Conservation (phyloP, 345 rosid species). For the Gossypium longicalyx region DNA sequence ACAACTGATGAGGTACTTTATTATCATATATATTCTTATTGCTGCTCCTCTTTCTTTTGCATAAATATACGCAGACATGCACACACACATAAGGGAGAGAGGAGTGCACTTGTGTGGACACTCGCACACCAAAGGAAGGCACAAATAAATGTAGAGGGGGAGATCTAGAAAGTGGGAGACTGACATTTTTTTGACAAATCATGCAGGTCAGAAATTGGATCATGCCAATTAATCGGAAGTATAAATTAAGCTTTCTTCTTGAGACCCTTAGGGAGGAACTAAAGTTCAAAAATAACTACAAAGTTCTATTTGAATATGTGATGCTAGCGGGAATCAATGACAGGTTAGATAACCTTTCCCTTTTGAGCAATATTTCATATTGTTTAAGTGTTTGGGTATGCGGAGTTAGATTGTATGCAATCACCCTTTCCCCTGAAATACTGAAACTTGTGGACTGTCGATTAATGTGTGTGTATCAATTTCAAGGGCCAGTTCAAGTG, state of each 20-base stretch:
- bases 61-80: neutral
- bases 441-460: neutral
- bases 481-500: neutral
- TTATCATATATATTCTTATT: constrained; percentile 12
- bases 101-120: neutral
- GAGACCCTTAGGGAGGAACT: constrained; percentile 75
- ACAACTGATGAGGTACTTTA: constrained; percentile 85
- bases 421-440: neutral
- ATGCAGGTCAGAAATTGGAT: constrained; percentile 91
- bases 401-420: neutral
- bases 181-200: constrained; percentile 11
- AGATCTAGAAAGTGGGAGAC: neutral
- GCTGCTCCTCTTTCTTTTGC: neutral
- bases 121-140: neutral
- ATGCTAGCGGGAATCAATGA: constrained; percentile 91
- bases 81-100: neutral
- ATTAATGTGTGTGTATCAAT: neutral
- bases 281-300: constrained; percentile 51
- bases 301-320: constrained; percentile 84
- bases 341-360: constrained; percentile 42
- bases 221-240: constrained; percentile 88
- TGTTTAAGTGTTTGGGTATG: neutral
- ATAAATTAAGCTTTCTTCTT: constrained; percentile 70
- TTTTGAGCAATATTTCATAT: neutral
- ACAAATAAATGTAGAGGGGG: neutral